Evolutionary conservation across 257 asterid genomes (phyloP), one percentile per base, ranked within the genome.

Genomic region (Oldenlandia corymbosa): DNA sequence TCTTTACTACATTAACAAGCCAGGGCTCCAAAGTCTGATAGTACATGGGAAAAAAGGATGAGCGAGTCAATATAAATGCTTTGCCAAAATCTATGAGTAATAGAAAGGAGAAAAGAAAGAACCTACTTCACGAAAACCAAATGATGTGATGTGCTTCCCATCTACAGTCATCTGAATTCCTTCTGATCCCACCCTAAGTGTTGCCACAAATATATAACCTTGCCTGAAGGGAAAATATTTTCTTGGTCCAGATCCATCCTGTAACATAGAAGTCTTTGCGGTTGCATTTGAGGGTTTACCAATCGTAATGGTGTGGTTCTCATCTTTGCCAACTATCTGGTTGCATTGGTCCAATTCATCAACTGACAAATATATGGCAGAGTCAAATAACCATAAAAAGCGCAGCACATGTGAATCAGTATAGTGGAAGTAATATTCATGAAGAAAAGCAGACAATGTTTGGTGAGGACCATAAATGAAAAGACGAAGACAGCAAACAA

Each of bases 151-250:
- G 84, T 93, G 96, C 73, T 85, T 93, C 65, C 99, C 99, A 78
- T 93, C 99, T 62, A 93, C 97, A 2, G 94, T 84, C 96, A 88
- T 90, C 76, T 93, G 99, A 68, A 93, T 80, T 75, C 97, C 99
- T 78, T 93, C 99, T 31, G 95, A 78, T 34, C 97, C 94, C 23
- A 93, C 92, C 76, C 97, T 80, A 49, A 93, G 77, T 18, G 99
- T 93, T 26, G 94, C 93, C 68, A 85, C 99, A 62, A 90, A 90
- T 49, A 90, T 79, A 76, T 84, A 78, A 63, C 88, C 85, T 78
- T 90, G 97, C 85, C 73, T 87, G 65, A 93, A 93, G 76, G 99
- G 99, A 48, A 87, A 90, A 73, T 81, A 83, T 68, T 75, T 90
- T 75, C 71, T 84, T 7, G 85, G 82, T 66, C 74, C 78, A 60